phyloP scores from a whole-genome alignment of 371 early-diverging fungal genomes.

The Rhizopus stolonifer region DNA sequence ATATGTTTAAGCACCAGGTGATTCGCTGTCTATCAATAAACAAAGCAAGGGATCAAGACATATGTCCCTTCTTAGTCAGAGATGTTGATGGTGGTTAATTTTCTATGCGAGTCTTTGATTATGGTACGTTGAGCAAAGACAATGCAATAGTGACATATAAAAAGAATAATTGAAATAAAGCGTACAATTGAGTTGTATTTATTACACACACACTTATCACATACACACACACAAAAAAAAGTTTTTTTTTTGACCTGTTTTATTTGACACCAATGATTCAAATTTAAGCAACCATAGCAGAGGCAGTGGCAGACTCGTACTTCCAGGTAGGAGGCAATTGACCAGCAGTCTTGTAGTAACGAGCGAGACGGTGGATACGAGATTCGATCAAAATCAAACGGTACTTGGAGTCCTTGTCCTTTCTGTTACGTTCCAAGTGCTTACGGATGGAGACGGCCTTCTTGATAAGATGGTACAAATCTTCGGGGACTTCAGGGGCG shows the following conservation, averaged over 20 bases:
- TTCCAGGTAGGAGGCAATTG: constrained; percentile 99
- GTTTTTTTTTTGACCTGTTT: background rate
- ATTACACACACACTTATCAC: too few species aligned
- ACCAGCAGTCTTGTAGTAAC: constrained; percentile 99
- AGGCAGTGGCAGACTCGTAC: constrained; percentile 66
- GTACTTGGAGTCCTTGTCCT: constrained; percentile 99
- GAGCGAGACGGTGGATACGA: constrained; percentile 98
- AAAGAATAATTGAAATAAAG: constrained; percentile 30
- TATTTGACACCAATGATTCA: background rate
- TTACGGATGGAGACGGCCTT: constrained; percentile 99
- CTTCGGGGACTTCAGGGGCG: constrained; percentile 93
- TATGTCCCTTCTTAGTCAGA: constrained; percentile 81
- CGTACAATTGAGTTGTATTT: background rate
- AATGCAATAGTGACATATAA: constrained; percentile 72
- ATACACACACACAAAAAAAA: too few species aligned
- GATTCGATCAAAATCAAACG: constrained; percentile 98
- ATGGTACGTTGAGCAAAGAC: constrained; percentile 75
- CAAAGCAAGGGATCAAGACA: too few species aligned
- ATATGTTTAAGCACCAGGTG: too few species aligned
- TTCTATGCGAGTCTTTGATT: constrained; percentile 83
- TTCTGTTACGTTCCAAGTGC: constrained; percentile 98
- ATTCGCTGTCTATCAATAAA: too few species aligned
- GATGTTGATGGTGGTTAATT: constrained; percentile 84
- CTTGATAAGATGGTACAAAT: constrained; percentile 98
- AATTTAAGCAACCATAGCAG: constrained; percentile 49